phyloP scores from a whole-genome alignment of 257 asterid genomes.

The Asclepias syriaca region DNA sequence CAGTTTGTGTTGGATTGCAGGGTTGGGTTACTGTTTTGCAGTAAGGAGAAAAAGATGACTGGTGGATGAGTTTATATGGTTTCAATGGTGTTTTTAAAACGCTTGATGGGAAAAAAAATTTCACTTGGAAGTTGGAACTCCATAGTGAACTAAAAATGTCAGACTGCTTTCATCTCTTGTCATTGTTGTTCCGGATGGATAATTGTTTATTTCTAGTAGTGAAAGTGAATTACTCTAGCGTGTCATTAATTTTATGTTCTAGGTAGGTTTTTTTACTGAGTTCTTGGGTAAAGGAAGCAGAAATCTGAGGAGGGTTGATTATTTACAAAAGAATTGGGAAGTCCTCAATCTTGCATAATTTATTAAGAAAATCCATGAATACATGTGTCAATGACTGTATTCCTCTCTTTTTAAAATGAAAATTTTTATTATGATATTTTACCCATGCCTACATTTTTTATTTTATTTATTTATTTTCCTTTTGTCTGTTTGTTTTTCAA shows the following conservation, averaged over 20 bases:
- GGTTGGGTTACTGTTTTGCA: background rate
- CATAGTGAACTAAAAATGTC: background rate
- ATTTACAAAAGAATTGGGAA: background rate
- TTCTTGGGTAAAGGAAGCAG: background rate
- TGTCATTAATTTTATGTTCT: background rate
- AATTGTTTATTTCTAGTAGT: background rate
- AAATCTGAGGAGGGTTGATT: background rate
- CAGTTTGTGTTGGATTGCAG: no score
- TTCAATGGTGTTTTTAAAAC: background rate
- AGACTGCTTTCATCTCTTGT: background rate
- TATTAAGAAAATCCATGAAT: background rate
- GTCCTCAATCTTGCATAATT: background rate
- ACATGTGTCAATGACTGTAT: background rate
- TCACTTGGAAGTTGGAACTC: background rate
- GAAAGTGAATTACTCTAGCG: background rate
- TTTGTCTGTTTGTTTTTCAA: background rate
- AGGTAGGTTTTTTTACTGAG: background rate
- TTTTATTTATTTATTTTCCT: no score
- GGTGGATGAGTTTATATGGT: background rate
- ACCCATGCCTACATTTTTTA: background rate
- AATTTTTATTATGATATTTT: no score
- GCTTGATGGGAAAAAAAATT: background rate
- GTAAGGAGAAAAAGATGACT: background rate
- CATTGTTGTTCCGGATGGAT: background rate
- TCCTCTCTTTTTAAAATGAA: background rate